Evolutionary conservation across 106 monocot species (phyloP).

Genomic region (Dendrobium nobile): DNA sequence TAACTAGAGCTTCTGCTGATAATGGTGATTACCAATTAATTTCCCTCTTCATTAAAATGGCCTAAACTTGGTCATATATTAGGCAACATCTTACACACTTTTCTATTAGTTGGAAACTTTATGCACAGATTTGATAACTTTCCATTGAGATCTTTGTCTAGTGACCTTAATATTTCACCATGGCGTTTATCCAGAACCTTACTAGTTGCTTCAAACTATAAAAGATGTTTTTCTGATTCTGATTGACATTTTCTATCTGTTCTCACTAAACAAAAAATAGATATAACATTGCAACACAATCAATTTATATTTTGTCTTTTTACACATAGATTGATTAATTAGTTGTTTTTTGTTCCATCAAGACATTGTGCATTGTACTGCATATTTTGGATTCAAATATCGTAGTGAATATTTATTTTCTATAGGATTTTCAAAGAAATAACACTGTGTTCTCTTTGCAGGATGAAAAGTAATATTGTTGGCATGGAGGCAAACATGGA

Average conservation of each 20-base stretch:
- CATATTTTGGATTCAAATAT: background rate
- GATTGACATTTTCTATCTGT: background rate
- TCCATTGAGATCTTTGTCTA: background rate
- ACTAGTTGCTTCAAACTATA: background rate
- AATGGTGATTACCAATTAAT: background rate
- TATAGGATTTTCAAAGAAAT: background rate
- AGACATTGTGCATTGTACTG: background rate
- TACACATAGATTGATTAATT: background rate
- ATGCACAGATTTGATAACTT: background rate
- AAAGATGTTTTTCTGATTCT: background rate
- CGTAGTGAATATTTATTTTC: background rate
- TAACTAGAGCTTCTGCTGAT: background rate
- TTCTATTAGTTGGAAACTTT: background rate
- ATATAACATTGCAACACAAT: background rate
- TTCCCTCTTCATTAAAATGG: background rate
- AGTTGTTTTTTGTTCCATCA: background rate
- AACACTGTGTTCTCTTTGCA: constrained; percentile 9
- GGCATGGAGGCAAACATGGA: constrained; percentile 98
- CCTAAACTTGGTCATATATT: background rate
- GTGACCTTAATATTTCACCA: background rate
- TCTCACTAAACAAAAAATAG: background rate
- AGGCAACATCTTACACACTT: background rate
- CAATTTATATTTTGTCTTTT: background rate
- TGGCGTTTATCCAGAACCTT: background rate
- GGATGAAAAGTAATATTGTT: constrained; percentile 96